Base-by-base conservation (phyloP, 139 green algal genomes). In the Chlorella vulgaris region DNA sequence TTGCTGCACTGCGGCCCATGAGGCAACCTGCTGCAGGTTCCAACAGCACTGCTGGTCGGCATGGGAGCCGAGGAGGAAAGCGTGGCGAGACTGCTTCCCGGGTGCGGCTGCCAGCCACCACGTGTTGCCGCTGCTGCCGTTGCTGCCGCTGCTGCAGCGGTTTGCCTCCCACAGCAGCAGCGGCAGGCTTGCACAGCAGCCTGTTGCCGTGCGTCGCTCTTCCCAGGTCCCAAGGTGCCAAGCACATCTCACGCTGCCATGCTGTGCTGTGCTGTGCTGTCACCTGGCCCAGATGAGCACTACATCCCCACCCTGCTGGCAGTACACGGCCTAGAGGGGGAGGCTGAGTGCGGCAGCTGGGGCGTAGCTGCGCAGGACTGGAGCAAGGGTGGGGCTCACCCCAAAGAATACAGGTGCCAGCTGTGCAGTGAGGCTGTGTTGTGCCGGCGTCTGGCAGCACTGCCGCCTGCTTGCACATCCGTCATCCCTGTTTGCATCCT, bases 301-400 rank as follows among this genome's bases (percentile, higher is more conserved):
- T 83, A 83, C 40, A 26, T 83, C 6, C 58, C 77, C 15, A 83
- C 77, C 0, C 68, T 83, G 77, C 55, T 83, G 62, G 77, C 62
- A 10, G 65, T 55, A 15, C 35, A 63, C 61, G 77, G 77, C 0
- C 15, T 31, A 7, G 77, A 60, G 8, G 40, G 65, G 8, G n/a
- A 62, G 47, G 58, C 58, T 5, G 36, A 65, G 10, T 83, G 77
- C 51, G 19, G 28, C 26, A 36, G 50, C 26, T 68, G 42, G 33
- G 77, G 76, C 26, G 62, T 83, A 50, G 50, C 70, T 3, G 55
- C 28, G 22, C 28, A 51, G 21, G 50, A 78, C 42, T 66, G 47
- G 47, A 50, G 26, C 29, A 31, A 24, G 2, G 70, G 33, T 4
- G 36, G 18, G 18, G 33, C 65, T 6, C 42, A 40, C 26, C 21